These are phyloP conservation scores for Tricholoma hemisulphureum DNA, from an alignment of 768 basidiomycete species.

Conservation along the genomic window DNA sequence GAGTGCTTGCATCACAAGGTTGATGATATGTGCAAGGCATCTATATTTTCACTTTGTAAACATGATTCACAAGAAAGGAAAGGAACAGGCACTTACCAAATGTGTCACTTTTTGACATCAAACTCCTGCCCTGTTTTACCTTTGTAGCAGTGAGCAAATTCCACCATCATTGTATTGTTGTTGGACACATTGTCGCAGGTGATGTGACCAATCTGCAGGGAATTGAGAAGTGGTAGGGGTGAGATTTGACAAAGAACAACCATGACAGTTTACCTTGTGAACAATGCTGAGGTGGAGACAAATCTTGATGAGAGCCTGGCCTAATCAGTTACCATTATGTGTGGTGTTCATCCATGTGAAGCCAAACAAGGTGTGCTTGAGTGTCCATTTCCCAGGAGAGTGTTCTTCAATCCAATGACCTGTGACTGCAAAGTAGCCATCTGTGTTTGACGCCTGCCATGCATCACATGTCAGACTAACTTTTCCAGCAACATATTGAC, in stretches of 20 bases:
- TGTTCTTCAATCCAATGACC: constrained; percentile 41
- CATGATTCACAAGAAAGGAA: neutral
- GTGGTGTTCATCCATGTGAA: constrained; percentile 37
- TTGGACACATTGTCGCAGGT: constrained; percentile 37
- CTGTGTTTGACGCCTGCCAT: constrained; percentile 39
- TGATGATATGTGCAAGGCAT: too few relatives aligned
- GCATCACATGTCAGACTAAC: constrained; percentile 36
- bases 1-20: too few relatives aligned
- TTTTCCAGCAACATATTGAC: constrained; percentile 1
- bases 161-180: constrained; percentile 31
- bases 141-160: constrained; percentile 13
- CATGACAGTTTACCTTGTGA: constrained; percentile 27
- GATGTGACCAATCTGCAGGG: constrained; percentile 33
- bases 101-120: neutral
- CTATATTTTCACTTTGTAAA: neutral
- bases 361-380: constrained; percentile 30
- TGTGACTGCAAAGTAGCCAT: constrained; percentile 40
- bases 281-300: constrained; percentile 24
- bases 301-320: constrained; percentile 32
- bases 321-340: constrained; percentile 34
- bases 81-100: neutral
- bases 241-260: too few relatives aligned
- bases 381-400: constrained; percentile 21
- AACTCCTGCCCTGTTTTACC: neutral
- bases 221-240: neutral